Percentiles rank a stretch among this genome's conserved stretches.
Evolutionary conservation across 257 asterid genomes (phyloP).

Genomic region (Perilla frutescens): DNA sequence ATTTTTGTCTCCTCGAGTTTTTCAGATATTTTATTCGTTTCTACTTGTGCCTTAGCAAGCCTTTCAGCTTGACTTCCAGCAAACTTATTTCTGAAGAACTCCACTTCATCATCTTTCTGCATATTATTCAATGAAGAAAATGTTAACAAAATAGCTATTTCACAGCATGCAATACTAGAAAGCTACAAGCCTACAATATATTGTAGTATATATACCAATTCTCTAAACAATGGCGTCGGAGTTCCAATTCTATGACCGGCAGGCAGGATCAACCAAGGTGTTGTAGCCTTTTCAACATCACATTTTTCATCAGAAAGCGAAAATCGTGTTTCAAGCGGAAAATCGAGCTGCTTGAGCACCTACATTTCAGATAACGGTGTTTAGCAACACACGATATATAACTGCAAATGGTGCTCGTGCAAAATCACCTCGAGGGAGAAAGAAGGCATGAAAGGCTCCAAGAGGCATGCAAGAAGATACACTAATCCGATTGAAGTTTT

Average conservation of each 20-base stretch:
- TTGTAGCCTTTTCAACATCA: slow-evolving; percentile 63
- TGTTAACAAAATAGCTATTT: background rate
- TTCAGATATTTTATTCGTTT: slow-evolving; percentile 54
- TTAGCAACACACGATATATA: background rate
- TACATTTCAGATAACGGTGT: slow-evolving; percentile 26
- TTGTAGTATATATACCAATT: slow-evolving; percentile 50
- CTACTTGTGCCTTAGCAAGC: slow-evolving; percentile 62
- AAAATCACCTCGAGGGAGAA: slow-evolving; percentile 67
- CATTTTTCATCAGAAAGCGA: slow-evolving; percentile 68
- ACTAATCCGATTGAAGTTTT: slow-evolving; percentile 81
- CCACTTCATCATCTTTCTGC: slow-evolving; percentile 78
- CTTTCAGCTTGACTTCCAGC: slow-evolving; percentile 95
- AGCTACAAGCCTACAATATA: background rate
- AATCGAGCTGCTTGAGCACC: slow-evolving; percentile 88
- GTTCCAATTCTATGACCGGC: slow-evolving; percentile 83
- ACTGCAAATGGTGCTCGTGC: background rate
- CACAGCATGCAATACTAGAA: background rate
- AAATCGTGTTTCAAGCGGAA: slow-evolving; percentile 55
- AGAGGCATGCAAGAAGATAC: slow-evolving; percentile 75
- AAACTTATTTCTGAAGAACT: slow-evolving; percentile 51
- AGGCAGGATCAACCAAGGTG: slow-evolving; percentile 78
- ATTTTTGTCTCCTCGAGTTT: slow-evolving; percentile 58
- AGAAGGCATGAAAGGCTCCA: slow-evolving; percentile 91
- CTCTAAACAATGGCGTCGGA: slow-evolving; percentile 70
- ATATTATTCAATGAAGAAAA: slow-evolving; percentile 27